These are phyloP conservation scores for Thozetella sp. DNA, from an alignment of 495 filamentous ascomycete species.

Conservation along the genomic window DNA sequence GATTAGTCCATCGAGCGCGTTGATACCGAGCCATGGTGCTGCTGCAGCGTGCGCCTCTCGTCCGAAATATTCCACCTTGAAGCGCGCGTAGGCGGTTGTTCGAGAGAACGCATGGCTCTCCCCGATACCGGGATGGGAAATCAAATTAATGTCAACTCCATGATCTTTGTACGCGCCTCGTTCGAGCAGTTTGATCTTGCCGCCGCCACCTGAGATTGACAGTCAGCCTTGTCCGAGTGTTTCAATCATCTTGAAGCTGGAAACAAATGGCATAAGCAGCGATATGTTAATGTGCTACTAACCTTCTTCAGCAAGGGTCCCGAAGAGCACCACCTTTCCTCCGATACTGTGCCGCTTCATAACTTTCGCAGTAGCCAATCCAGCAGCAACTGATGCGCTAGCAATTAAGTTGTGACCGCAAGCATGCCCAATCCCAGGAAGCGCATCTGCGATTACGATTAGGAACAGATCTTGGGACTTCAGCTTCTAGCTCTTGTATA, in stretches of 20 bases:
- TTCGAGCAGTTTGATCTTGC: conserved; percentile 66
- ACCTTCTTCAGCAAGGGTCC: conserved; percentile 72
- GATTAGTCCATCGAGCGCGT: conserved; percentile 65
- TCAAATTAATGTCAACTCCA: conserved; percentile 62
- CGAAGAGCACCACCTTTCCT: conserved; percentile 64
- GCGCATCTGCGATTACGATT: conserved; percentile 37
- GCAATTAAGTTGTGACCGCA: conserved; percentile 75
- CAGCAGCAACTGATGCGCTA: conserved; percentile 60
- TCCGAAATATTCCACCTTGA: conserved; percentile 54
- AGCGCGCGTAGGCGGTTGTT: conserved; percentile 49
- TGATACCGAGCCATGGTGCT: conserved; percentile 66
- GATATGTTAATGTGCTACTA: too few species aligned
- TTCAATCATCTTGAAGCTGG: too few species aligned
- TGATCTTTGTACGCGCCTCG: conserved; percentile 60
- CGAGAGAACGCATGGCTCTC: conserved; percentile 43
- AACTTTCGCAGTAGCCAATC: conserved; percentile 53
- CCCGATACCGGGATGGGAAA: conserved; percentile 57
- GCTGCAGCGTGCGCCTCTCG: conserved; percentile 57
- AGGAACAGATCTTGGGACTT: neutral
- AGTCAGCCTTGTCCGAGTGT: too few species aligned
- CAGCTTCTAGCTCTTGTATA: neutral
- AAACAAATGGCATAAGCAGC: too few species aligned
- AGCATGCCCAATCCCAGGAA: conserved; percentile 64
- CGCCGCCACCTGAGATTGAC: conserved; percentile 50
- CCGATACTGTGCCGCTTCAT: conserved; percentile 45